phyloP scores from a whole-genome alignment of 2,329 filamentous ascomycete genomes.

The Claviceps capensis region DNA sequence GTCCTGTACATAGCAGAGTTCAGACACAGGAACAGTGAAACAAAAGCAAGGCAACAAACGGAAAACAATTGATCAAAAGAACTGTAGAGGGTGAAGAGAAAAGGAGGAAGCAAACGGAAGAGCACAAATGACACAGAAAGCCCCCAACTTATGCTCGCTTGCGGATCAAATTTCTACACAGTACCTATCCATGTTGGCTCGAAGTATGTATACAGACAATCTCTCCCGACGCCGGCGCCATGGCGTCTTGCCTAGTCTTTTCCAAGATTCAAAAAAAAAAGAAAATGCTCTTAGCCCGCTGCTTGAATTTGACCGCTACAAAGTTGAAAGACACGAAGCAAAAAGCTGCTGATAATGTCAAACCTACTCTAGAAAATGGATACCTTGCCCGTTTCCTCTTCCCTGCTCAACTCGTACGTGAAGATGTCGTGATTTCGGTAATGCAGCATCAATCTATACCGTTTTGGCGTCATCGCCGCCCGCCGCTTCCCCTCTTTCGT shows the following conservation, averaged over 20 bases:
- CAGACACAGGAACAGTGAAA: no score
- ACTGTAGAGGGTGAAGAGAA: no score
- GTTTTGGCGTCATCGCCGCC: slow-evolving; percentile 21
- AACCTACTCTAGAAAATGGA: slow-evolving; percentile 19
- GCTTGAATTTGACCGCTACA: no score
- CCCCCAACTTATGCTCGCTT: not conserved
- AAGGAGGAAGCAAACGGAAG: not conserved
- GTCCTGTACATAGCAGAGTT: no score
- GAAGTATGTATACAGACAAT: not conserved
- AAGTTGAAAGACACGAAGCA: no score
- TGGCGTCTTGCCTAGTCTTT: no score
- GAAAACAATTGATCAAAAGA: no score
- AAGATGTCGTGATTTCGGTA: slow-evolving; percentile 57
- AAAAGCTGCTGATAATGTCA: no score
- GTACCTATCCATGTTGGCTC: not conserved
- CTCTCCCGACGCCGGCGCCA: not conserved
- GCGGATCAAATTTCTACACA: not conserved
- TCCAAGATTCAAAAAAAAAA: no score
- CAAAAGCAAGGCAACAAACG: no score
- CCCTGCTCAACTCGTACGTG: slow-evolving; percentile 50
- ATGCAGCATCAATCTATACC: slow-evolving; percentile 58
- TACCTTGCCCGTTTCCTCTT: slow-evolving; percentile 21
- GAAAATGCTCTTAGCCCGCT: no score
- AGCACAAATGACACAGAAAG: not conserved
- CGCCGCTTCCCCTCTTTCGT: slow-evolving; percentile 7